Conservation (phyloP, 768 basidiomycete genomes). For the Lactarius vividus region DNA sequence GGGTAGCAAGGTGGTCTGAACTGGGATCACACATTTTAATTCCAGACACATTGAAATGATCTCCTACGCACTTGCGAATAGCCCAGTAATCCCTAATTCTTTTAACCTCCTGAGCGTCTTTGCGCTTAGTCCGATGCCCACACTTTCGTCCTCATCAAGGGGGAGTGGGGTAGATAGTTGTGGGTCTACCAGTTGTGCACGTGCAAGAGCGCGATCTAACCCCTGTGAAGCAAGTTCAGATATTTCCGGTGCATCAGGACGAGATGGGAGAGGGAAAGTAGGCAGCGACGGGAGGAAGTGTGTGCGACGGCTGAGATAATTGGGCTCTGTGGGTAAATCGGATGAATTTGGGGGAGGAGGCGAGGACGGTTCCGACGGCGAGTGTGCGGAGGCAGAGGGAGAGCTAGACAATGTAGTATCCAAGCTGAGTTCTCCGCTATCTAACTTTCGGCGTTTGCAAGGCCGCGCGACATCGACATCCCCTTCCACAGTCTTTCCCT, state of each 20-base stretch:
- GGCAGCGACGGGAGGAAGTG: conserved; percentile 48
- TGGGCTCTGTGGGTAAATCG: conserved; percentile 5
- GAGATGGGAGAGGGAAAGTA: conserved; percentile 63
- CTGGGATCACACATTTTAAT: conserved; percentile 39
- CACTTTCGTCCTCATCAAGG: conserved; percentile 39
- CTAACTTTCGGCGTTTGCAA: conserved; percentile 41
- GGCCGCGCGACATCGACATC: conserved; percentile 29
- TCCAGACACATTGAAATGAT: neutral
- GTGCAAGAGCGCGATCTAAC: conserved; percentile 67
- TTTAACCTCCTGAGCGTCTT: conserved; percentile 60
- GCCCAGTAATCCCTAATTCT: conserved; percentile 77
- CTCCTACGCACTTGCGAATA: conserved; percentile 75
- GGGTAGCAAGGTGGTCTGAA: conserved; percentile 86
- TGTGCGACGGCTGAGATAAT: neutral
- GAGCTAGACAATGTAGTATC: too few relatives aligned
- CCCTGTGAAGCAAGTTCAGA: conserved; percentile 73
- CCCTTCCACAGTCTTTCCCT: neutral
- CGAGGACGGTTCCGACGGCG: neutral
- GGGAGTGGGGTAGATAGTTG: conserved; percentile 45
- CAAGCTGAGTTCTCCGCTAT: neutral
- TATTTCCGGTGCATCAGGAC: conserved; percentile 69
- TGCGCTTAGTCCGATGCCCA: conserved; percentile 52
- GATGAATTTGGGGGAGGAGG: conserved; percentile 7
- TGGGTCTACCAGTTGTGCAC: conserved; percentile 68
- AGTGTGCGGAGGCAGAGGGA: neutral